These are phyloP conservation scores for Coemansia sp. DNA, from an alignment of 192 early-diverging fungal genomes.

Conservation along the genomic window DNA sequence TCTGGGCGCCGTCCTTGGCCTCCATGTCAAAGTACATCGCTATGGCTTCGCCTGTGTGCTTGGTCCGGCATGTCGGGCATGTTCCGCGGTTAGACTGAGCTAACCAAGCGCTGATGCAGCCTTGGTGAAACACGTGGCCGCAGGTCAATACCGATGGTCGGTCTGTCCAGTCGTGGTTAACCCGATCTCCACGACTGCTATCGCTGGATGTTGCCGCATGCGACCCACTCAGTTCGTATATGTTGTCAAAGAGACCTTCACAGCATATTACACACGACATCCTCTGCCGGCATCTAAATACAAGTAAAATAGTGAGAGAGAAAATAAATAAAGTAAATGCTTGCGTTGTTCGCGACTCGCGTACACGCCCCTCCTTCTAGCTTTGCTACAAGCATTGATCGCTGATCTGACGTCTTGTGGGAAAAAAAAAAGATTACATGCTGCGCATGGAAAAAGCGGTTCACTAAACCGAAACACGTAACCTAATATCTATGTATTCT, in stretches of 20 bases:
- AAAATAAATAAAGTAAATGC: not conserved
- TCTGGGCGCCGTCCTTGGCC: not conserved
- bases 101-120: constrained; percentile 47
- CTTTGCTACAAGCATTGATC: not conserved
- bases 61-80: constrained; percentile 45
- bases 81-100: constrained; percentile 23
- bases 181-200: not conserved
- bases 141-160: constrained; percentile 38
- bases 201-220: not conserved
- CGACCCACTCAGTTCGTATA: not conserved
- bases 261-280: constrained; percentile 56
- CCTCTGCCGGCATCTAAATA: not conserved
- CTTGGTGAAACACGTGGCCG: constrained; percentile 52
- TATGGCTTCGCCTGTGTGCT: constrained; percentile 29
- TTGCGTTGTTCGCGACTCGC: not conserved
- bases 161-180: constrained; percentile 17
- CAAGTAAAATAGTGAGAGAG: not conserved
- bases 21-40: constrained; percentile 33
- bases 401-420: not conserved
- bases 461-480: not conserved
- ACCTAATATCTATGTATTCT: not conserved
- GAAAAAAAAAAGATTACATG: not conserved
- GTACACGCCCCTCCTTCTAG: not conserved
- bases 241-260: constrained; percentile 35
- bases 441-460: not conserved